Evolutionary conservation across 208 protist genomes (phyloP).

Genomic region (Crithidia sp.): DNA sequence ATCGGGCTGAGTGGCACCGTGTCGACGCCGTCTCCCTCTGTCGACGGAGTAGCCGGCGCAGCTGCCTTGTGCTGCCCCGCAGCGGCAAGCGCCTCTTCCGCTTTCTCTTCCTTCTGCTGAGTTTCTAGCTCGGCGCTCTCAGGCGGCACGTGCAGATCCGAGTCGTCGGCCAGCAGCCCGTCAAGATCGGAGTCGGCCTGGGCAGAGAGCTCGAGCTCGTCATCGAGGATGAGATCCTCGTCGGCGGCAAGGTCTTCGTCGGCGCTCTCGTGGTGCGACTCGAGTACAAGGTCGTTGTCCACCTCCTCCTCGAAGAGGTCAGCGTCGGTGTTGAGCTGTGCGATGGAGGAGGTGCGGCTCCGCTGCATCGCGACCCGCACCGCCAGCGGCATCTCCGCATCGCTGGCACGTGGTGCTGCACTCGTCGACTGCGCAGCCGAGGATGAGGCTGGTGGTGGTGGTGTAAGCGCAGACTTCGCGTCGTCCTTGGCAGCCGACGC

Average conservation of each 20-base stretch:
- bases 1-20: too few relatives aligned
- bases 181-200: constrained; percentile 46
- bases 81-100: neutral
- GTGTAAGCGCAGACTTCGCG: neutral
- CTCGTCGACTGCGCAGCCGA: neutral
- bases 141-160: constrained; percentile 14
- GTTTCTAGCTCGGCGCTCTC: constrained; percentile 8
- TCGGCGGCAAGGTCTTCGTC: constrained; percentile 26
- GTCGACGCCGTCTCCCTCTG: too few relatives aligned
- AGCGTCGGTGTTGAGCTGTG: neutral
- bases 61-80: constrained; percentile 23
- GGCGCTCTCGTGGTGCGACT: constrained; percentile 12
- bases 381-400: constrained; percentile 18
- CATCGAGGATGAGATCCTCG: constrained; percentile 17
- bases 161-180: constrained; percentile 26
- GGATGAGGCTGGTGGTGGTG: neutral
- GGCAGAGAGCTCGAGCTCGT: constrained; percentile 26
- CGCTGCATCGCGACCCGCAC: constrained; percentile 15
- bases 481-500: constrained; percentile 9
- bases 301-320: constrained; percentile 6
- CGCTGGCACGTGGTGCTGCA: neutral
- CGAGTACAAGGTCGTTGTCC: constrained; percentile 15
- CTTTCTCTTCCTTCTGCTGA: constrained; percentile 10
- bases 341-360: constrained; percentile 22
- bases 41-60: neutral